Base-by-base conservation (phyloP, 345 rosid genomes). In the Eucalyptus cloeziana region DNA sequence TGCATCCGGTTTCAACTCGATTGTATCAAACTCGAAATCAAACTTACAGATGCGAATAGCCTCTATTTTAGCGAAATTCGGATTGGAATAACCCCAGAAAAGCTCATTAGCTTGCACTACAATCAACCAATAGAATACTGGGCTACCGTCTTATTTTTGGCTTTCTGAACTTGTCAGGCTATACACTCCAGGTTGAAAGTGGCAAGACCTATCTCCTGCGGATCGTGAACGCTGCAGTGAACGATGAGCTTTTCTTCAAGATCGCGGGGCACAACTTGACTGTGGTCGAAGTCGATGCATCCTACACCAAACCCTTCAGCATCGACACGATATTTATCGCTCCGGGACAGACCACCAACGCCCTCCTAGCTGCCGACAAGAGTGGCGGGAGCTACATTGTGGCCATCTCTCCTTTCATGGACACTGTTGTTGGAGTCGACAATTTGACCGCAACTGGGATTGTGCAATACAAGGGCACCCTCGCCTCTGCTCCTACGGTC, bases 301-400 rank as follows among this genome's bases (percentile, higher is more conserved):
- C 90, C 12, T 96, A 95, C 91, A 94, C 95, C 2, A 96, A 96
- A 69, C 96, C 96, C 52, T 91, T 91, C 62, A 51, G 31, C 64
- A 94, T 96, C 2, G 96, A 94, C 89, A 93, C 94, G 3, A 51
- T 96, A 49, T 95, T 95, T 85, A 76, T 95, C 10, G 97, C 92
- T 60, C 99, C 99, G 1, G 99, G 97, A 33, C 99, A 96, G 79
- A 96, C 99, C 89, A 94, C 99, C 86, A 96, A 92, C 64, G 95
- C 94, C 54, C 91, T 96, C n/a, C 90, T 96, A 51, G 92, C 90
- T 16, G 92, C 97, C 30, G 89, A 93, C 69, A 87, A 91, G 88
- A 88, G 49, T 43, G 51, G 64, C 24, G 95, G 96, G 24, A 95
- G 92, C 86, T 96, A 91, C 93, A 50, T 94, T 71, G 92, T 95